Evolutionary conservation across 768 basidiomycete genomes (phyloP), one percentile per base, ranked within the genome.

Genomic region (Kwoniella newhampshirensis): DNA sequence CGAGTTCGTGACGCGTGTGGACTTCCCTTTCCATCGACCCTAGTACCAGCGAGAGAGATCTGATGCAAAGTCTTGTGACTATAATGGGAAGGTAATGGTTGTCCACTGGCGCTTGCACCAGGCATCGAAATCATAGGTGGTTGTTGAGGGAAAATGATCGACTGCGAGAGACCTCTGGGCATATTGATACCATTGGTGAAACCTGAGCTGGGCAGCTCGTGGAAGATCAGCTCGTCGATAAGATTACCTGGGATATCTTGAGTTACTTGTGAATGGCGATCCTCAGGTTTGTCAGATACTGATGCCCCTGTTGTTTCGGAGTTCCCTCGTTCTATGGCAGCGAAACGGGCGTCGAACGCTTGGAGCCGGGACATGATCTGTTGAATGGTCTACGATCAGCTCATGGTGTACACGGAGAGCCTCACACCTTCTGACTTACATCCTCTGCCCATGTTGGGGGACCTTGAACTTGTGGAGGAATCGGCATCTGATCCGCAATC

Each of bases 141-240:
- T n/a, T 55, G 45, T 30, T 47, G 32, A 12, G 54, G 54, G 36
- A 44, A 55, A 13, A 55, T 11, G 25, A 55, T 55, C 5, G 54
- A 55, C 20, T 40, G 54, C 20, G 54, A 47, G 15, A 55, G 26
- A 25, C 54, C 54, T 25, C 40, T 26, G 39, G 54, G 54, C 54
- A 56, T 56, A 12, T 50, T 15, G 0, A 50, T 40, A 11, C 46
- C 54, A 2, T 45, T 28, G 2, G 59, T 49, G 48, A 47, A 54
- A 1, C 51, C 45, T 4, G 46, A 56, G 15, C 51, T 52, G 41
- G 55, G 58, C 15, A 68, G 39, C 8, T 64, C 60, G 27, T 57
- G 32, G 43, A 67, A 67, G 25, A 71, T 58, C 28, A 71, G 54
- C 18, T 71, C 64, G 56, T 68, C 58, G 32, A 71, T 60, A 12